Evolutionary conservation across 2,329 filamentous ascomycete species (phyloP), one percentile per base, ranked within the genome.

Genomic region (Clarireedia sp.): DNA sequence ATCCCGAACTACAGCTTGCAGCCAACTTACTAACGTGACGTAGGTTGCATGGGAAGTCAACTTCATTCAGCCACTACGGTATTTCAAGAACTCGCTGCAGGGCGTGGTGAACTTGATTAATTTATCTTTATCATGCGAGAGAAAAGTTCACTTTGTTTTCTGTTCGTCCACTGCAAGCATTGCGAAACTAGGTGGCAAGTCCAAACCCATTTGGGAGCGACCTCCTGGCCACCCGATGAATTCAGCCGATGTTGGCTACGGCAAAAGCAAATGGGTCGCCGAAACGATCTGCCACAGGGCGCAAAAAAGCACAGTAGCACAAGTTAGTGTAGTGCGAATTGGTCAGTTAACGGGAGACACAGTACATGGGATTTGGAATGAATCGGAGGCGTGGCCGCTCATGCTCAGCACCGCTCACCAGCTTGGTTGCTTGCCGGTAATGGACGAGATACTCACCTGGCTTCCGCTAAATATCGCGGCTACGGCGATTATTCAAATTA

Each of bases 11-110:
- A 21, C 17, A 37, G 17, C 5, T 2, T 38, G 33, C 29, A 17
- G n/a, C 17, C 10, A 29, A 12, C 1, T 26, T 29, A 40, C 24
- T 23, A 8, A 33, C 5, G n/a, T 36, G 3, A 46, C 26, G 10
- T 46, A 66, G 64, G 59, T 62, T 21, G 82, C 82, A 19, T 86
- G 83, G 83, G 74, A 78, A 2, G 83, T 86, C 17, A 85, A 86
- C 67, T 86, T 86, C 70, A 77, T 75, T 24, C 71, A 82, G 52
- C 74, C 75, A 3, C 70, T 86, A 1, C 69, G 68, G 40, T 79
- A 75, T 57, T 86, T 85, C 61, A 74, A 72, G 40, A 75, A 79
- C 58, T 76, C 77, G 59, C 75, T 84, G 33, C 68, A 71, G 3
- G 76, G 73, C 26, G 68, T 80, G 10, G 68, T 68, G 9, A 74